phyloP scores from a whole-genome alignment of 352 stramenopile species.

The Thraustochytrium sp. region DNA sequence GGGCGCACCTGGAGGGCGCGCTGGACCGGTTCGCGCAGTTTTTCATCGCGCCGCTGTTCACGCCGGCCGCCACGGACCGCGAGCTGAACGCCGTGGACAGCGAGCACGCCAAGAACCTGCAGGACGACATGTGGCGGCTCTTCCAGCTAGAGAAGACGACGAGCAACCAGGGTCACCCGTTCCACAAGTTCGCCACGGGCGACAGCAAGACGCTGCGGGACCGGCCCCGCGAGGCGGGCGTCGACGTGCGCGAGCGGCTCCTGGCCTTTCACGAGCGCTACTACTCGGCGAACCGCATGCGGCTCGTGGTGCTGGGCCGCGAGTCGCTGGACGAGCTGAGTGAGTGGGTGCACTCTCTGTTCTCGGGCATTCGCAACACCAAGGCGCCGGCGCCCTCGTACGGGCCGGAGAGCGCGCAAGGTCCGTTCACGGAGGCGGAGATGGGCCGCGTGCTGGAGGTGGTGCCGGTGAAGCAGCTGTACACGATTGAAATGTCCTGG shows the following conservation, averaged over 20 bases:
- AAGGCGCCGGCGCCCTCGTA: slow-evolving; percentile 52
- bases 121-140: slow-evolving; percentile 76
- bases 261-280: slow-evolving; percentile 69
- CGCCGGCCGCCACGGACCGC: slow-evolving; percentile 72
- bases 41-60: slow-evolving; percentile 91
- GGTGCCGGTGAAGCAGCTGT: slow-evolving; percentile 47
- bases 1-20: slow-evolving; percentile 65
- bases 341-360: slow-evolving; percentile 65
- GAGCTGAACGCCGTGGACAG: slow-evolving; percentile 93
- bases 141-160: slow-evolving; percentile 54
- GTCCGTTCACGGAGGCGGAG: slow-evolving; percentile 43
- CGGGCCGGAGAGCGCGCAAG: slow-evolving; percentile 62
- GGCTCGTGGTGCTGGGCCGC: slow-evolving; percentile 68
- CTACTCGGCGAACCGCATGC: slow-evolving; percentile 78
- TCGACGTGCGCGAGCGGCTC: slow-evolving; percentile 62
- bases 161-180: slow-evolving; percentile 61
- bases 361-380: slow-evolving; percentile 72
- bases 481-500: slow-evolving; percentile 64
- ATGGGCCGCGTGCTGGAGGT: slow-evolving; percentile 34
- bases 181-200: slow-evolving; percentile 78
- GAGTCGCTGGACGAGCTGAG: slow-evolving; percentile 73
- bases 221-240: slow-evolving; percentile 56
- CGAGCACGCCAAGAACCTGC: slow-evolving; percentile 91
- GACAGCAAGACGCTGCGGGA: slow-evolving; percentile 72
- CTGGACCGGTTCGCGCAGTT: slow-evolving; percentile 96